Evolutionary conservation across 2,329 filamentous ascomycete genomes (phyloP).

Genomic region (Fusarium xylarioides): DNA sequence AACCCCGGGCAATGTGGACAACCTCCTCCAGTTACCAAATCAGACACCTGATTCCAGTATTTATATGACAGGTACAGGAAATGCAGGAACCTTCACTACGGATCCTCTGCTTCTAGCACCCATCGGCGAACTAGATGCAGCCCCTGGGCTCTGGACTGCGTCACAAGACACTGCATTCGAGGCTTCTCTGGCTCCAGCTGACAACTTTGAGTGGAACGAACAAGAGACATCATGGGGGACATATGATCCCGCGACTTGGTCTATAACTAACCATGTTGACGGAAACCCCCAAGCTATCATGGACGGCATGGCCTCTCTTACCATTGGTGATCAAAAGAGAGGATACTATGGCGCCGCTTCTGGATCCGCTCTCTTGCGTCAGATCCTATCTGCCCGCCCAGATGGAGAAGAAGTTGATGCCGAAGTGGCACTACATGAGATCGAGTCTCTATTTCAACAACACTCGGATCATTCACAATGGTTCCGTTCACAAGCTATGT

Average conservation of each 20-base stretch:
- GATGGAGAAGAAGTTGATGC: constrained; percentile 24
- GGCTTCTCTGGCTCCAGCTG: not conserved
- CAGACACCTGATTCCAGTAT: not conserved
- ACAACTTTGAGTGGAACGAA: constrained; percentile 30
- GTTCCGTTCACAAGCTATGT: constrained; percentile 29
- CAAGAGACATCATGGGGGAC: constrained; percentile 26
- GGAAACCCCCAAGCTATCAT: constrained; percentile 25
- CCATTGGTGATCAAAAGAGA: constrained; percentile 25
- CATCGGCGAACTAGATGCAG: constrained; percentile 14
- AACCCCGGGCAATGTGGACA: constrained; percentile 1
- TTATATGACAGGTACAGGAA: constrained; percentile 4
- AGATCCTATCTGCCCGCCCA: constrained; percentile 24
- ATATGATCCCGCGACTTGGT: constrained; percentile 17
- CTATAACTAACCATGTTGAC: constrained; percentile 14
- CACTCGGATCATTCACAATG: constrained; percentile 26
- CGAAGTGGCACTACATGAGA: constrained; percentile 19
- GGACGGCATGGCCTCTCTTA: constrained; percentile 28
- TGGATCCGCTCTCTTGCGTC: constrained; percentile 21
- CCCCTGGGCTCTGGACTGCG: not conserved
- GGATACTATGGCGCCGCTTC: constrained; percentile 27
- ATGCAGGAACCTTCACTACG: constrained; percentile 1
- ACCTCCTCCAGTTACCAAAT: constrained; percentile 11
- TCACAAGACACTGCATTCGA: constrained; percentile 1
- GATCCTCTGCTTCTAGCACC: constrained; percentile 18
- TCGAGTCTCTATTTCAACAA: constrained; percentile 24